Evolutionary conservation across 2,329 filamentous ascomycete species (phyloP).

Genomic region (Cladosporium colombiae): DNA sequence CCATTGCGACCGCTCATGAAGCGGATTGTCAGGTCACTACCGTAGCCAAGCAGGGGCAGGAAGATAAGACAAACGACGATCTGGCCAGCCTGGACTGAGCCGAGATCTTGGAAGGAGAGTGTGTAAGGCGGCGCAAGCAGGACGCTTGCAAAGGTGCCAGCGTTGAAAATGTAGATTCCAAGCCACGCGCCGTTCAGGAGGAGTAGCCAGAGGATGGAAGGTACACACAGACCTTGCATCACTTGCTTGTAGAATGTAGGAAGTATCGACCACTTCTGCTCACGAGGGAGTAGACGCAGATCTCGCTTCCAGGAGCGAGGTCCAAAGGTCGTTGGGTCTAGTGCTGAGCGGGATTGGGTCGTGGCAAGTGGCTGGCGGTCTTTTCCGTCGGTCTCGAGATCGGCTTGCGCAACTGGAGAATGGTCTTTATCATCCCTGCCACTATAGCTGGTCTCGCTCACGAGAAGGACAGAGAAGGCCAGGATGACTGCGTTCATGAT

Average conservation of each 20-base stretch:
- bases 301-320: slow-evolving; percentile 8
- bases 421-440: not conserved
- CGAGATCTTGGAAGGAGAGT: slow-evolving; percentile 39
- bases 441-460: slow-evolving; percentile 42
- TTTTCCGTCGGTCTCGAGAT: not conserved
- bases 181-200: slow-evolving; percentile 39
- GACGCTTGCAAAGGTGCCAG: not conserved
- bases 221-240: slow-evolving; percentile 40
- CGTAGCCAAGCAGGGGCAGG: slow-evolving; percentile 41
- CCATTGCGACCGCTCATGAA: slow-evolving; percentile 31
- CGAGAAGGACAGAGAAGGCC: slow-evolving; percentile 38
- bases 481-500: slow-evolving; percentile 31
- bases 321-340: not conserved
- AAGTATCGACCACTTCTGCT: not conserved
- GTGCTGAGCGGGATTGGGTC: not conserved
- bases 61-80: slow-evolving; percentile 40
- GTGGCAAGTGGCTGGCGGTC: not conserved
- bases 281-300: not conserved
- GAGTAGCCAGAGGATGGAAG: slow-evolving; percentile 43
- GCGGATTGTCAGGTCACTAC: slow-evolving; percentile 40
- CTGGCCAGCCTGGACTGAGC: slow-evolving; percentile 43
- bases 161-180: slow-evolving; percentile 41
- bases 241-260: slow-evolving; percentile 30
- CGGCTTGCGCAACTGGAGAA: too few species aligned
- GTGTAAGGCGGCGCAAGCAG: slow-evolving; percentile 19